phyloP scores from a whole-genome alignment of 176 grass and related monocot genomes.

The Triticum urartu region DNA sequence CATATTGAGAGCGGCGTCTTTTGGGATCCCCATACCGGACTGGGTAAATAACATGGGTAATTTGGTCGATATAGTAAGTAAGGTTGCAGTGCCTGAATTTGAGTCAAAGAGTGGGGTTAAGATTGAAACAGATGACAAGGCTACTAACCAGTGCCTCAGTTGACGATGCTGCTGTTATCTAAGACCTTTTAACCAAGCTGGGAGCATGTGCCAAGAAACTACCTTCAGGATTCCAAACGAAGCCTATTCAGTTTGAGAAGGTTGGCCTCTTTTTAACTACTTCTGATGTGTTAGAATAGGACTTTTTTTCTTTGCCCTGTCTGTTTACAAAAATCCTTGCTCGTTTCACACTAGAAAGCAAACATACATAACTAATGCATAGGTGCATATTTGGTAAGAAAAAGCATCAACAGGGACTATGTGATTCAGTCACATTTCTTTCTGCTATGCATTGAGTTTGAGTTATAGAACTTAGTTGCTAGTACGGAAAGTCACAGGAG shows the following conservation, averaged over 20 bases:
- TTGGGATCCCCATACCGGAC: constrained; percentile 60
- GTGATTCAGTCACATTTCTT: background rate
- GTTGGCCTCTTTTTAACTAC: background rate
- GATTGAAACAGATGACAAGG: constrained; percentile 62
- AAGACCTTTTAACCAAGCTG: constrained; percentile 62
- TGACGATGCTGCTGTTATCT: constrained; percentile 50
- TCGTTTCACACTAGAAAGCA: constrained; percentile 8
- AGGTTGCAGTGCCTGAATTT: constrained; percentile 60
- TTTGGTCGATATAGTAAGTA: constrained; percentile 51
- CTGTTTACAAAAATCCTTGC: background rate
- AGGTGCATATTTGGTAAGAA: constrained; percentile 4
- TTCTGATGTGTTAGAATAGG: background rate
- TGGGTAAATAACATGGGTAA: constrained; percentile 62
- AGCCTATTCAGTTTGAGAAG: background rate
- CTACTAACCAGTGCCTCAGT: constrained; percentile 48
- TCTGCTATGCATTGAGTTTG: constrained; percentile 2
- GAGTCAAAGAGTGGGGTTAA: constrained; percentile 53
- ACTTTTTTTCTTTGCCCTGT: background rate
- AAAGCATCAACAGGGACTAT: background rate
- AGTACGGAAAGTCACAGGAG: background rate
- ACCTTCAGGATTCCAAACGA: constrained; percentile 57
- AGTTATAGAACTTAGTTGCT: background rate
- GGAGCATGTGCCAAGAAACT: constrained; percentile 60
- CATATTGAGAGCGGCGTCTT: constrained; percentile 63
- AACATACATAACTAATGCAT: background rate